A percentile compares a stretch with the other conserved stretches of the same genome.
Evolutionary conservation across 139 green algal genomes (phyloP).

Genomic region (Chlorella sorokiniana): DNA sequence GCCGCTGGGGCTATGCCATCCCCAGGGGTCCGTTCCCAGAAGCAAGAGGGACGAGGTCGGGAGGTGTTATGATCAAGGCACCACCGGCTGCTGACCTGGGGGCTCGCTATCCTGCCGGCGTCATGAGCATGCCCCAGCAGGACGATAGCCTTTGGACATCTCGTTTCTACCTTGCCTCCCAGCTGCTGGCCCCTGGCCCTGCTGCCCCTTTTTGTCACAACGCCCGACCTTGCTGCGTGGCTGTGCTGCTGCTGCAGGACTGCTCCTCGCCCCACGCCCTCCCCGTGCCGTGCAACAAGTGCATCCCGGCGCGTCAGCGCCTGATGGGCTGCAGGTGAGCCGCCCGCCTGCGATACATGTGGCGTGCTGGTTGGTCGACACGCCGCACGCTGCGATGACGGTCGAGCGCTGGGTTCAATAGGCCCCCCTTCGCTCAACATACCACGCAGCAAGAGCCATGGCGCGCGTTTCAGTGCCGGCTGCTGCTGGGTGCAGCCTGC

Average conservation of each 20-base stretch:
- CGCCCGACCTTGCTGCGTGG: background rate
- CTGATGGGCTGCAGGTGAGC: no score
- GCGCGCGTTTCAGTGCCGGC: slow-evolving; percentile 45
- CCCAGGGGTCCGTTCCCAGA: slow-evolving; percentile 71
- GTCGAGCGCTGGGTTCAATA: slow-evolving; percentile 45
- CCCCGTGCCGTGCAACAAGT: no score
- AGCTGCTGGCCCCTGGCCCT: background rate
- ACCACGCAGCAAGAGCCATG: slow-evolving; percentile 44
- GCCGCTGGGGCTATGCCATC: slow-evolving; percentile 48
- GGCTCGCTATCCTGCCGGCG: slow-evolving; percentile 64
- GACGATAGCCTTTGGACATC: slow-evolving; percentile 67
- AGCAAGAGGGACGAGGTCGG: slow-evolving; percentile 63
- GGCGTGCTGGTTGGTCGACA: background rate
- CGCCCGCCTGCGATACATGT: no score
- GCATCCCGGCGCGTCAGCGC: background rate
- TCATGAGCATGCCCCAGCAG: slow-evolving; percentile 33
- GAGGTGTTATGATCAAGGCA: slow-evolving; percentile 70
- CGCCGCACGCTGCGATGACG: slow-evolving; percentile 43
- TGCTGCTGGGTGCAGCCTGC: slow-evolving; percentile 31
- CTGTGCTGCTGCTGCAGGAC: no score
- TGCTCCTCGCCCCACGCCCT: no score
- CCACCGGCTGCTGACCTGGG: slow-evolving; percentile 46
- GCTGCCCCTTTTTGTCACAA: background rate
- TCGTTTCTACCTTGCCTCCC: background rate
- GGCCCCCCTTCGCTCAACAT: slow-evolving; percentile 48